Evolutionary conservation across 371 early-diverging fungal species (phyloP).

Genomic region (Mucor plumbeus): DNA sequence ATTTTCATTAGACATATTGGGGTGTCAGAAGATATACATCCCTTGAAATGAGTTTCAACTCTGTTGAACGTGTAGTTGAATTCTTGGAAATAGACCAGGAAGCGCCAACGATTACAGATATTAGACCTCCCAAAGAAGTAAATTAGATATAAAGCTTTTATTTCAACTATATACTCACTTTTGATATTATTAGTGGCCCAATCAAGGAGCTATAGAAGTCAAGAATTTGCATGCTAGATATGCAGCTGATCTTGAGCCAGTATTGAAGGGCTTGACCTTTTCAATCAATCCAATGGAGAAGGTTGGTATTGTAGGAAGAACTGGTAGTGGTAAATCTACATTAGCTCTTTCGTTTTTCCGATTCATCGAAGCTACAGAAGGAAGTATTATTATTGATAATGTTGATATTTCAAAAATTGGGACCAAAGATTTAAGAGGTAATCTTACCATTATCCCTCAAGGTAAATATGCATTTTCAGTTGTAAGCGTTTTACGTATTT

Average conservation of each 20-base stretch:
- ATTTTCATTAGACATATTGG: constrained; percentile 58
- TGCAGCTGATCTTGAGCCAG: constrained; percentile 62
- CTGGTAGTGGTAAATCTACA: constrained; percentile 82
- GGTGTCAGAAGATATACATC: constrained; percentile 70
- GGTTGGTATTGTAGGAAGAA: constrained; percentile 73
- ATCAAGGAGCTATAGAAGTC: constrained; percentile 67
- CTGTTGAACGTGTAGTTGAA: constrained; percentile 85
- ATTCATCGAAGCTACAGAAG: constrained; percentile 70
- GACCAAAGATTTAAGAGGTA: constrained; percentile 68
- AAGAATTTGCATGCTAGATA: constrained; percentile 62
- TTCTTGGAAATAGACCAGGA: constrained; percentile 81
- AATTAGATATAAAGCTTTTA: not conserved
- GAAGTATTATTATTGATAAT: constrained; percentile 75
- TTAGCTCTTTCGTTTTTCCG: constrained; percentile 77
- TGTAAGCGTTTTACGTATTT: not conserved
- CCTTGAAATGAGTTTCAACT: constrained; percentile 83
- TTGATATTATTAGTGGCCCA: constrained; percentile 58
- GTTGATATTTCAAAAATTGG: constrained; percentile 75
- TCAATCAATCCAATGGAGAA: constrained; percentile 55
- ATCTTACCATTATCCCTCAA: constrained; percentile 81
- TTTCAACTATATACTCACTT: not conserved
- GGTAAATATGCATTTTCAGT: not conserved
- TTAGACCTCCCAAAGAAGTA: constrained; percentile 61
- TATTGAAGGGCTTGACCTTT: constrained; percentile 62
- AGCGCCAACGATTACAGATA: constrained; percentile 59